These are phyloP conservation scores for Paramyrothecium sp. DNA, from an alignment of 2,329 filamentous ascomycete genomes.

Conservation along the genomic window DNA sequence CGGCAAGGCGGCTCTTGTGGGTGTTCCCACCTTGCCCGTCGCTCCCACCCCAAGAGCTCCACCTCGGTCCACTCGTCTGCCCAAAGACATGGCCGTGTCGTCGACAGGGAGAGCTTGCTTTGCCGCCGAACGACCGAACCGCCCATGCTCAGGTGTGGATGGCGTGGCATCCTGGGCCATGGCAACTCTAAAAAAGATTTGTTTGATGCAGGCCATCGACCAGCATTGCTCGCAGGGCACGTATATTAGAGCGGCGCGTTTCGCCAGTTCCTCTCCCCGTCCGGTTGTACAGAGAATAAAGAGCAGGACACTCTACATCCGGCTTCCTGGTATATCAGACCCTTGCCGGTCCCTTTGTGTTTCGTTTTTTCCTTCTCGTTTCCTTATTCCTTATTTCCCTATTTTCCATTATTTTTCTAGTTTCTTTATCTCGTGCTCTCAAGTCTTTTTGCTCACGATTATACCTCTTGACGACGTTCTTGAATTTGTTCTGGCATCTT, in stretches of 20 bases:
- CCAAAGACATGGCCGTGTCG: too few relatives aligned
- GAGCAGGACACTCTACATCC: not conserved
- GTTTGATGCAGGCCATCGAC: not conserved
- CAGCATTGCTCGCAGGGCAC: not conserved
- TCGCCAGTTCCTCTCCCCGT: not conserved
- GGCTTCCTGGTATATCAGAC: not conserved
- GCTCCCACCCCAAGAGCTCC: too few relatives aligned
- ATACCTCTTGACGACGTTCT: not conserved
- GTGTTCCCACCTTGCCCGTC: too few relatives aligned
- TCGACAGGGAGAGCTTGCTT: not conserved
- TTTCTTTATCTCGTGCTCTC: constrained; percentile 20
- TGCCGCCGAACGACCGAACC: not conserved
- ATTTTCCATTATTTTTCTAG: constrained; percentile 17
- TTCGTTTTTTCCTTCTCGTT: constrained; percentile 8
- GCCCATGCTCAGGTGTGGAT: not conserved
- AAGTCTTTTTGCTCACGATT: constrained; percentile 7
- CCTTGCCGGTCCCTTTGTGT: not conserved
- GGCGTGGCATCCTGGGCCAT: not conserved
- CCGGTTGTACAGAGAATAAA: not conserved
- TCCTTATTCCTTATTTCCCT: constrained; percentile 12
- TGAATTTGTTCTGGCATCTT: not conserved
- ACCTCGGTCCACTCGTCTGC: too few relatives aligned
- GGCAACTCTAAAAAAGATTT: not conserved
- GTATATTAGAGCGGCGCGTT: constrained; percentile 16
- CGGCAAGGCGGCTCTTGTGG: too few relatives aligned